Evolutionary conservation across 805 yeast genomes (phyloP).

Genomic region (Candida sanyiensis): DNA sequence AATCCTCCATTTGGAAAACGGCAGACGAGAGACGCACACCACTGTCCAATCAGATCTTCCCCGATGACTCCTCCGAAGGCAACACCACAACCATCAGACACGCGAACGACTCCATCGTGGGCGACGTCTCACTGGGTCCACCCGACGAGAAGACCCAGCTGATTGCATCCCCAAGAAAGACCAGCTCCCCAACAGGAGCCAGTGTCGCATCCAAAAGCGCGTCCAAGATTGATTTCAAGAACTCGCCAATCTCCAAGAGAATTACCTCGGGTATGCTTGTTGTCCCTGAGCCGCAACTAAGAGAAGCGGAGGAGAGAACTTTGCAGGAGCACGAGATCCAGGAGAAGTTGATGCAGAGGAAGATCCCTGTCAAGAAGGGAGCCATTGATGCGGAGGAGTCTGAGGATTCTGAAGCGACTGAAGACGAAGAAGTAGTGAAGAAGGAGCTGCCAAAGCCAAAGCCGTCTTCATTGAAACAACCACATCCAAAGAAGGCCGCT

Average conservation of each 20-base stretch:
- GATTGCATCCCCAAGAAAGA: slow-evolving; percentile 23
- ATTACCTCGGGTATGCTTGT: slow-evolving; percentile 39
- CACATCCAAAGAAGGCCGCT: neutral
- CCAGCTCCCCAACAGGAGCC: slow-evolving; percentile 12
- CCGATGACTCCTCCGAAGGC: slow-evolving; percentile 19
- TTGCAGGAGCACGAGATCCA: slow-evolving; percentile 33
- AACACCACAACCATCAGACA: slow-evolving; percentile 24
- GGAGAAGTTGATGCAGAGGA: slow-evolving; percentile 22
- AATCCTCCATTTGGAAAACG: slow-evolving; percentile 16
- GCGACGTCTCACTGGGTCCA: slow-evolving; percentile 28
- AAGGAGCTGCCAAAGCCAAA: slow-evolving; percentile 3
- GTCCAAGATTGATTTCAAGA: slow-evolving; percentile 8
- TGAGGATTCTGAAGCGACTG: neutral
- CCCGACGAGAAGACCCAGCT: slow-evolving; percentile 21
- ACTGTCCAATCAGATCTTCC: slow-evolving; percentile 35
- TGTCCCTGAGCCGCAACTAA: slow-evolving; percentile 38
- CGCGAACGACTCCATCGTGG: slow-evolving; percentile 27
- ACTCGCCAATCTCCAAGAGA: slow-evolving; percentile 28
- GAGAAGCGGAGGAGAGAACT: slow-evolving; percentile 34
- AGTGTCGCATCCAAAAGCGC: slow-evolving; percentile 18
- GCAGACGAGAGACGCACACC: slow-evolving; percentile 30
- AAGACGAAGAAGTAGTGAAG: slow-evolving; percentile 2
- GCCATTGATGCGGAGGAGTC: slow-evolving; percentile 2
- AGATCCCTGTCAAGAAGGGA: slow-evolving; percentile 19
- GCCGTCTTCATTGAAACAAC: neutral